Evolutionary conservation across 352 stramenopile species (phyloP), one percentile per base, ranked within the genome.

Genomic region (Phytophthora uliginosa): DNA sequence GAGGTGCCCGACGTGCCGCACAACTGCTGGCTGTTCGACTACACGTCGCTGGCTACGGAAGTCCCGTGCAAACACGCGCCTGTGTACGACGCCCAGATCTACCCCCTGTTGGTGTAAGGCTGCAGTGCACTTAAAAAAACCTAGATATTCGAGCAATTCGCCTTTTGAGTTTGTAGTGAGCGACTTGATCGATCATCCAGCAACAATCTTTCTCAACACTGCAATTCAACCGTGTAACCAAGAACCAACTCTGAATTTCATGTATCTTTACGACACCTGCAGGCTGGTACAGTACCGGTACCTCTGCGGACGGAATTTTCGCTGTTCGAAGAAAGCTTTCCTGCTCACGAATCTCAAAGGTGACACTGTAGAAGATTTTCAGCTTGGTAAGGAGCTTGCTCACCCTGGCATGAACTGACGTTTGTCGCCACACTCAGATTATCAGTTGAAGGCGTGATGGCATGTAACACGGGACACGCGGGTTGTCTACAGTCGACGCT

Each of bases 1-100:
- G 40, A 60, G 13, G 68, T 83, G 20, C 18, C 53, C 22, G 61
- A 77, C 33, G 77, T 83, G n/a, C 63, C 69, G 12, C 79, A 87
- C 69, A 74, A 77, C 59, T 84, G 76, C 69, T 87, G 77, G 79
- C 33, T 82, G 42, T 73, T 82, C 26, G 71, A 82, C 71, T 79
- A 77, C 67, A 75, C 71, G 24, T 79, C 71, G 18, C 56, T 82
- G 42, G 75, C 59, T 8, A 79, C 72, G 7, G 48, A 74, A 8
- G 33, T 77, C 9, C 33, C 13, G 17, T 82, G 75, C 60, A 68
- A 75, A 9, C 68, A 77, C 40, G 60, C 72, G 0, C 75, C 75
- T 15, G 76, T 83, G 13, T 83, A 78, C 55, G 53, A 63, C 22
- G 65, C 69, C 36, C 59, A 83, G 50, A 74, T 83, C 47, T 72